Evolutionary conservation across 2,329 filamentous ascomycete species (phyloP), one percentile per base, ranked within the genome.

Genomic region (Fusarium subtropicale): DNA sequence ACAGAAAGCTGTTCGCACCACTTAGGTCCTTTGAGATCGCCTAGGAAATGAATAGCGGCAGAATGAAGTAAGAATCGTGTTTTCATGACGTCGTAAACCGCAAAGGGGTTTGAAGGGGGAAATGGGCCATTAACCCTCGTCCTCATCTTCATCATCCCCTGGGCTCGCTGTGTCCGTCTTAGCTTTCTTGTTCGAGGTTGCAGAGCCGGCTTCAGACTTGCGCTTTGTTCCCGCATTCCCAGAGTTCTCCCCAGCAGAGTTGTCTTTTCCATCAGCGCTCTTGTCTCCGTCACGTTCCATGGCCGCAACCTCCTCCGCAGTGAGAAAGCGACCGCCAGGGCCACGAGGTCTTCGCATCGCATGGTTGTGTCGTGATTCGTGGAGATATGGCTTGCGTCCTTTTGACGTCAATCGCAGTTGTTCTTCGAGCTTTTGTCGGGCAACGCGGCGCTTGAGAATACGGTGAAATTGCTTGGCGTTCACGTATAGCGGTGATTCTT

Each of bases 401-500:
- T 99, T 99, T 12, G 92, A 97, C 0, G 96, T 98, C 60, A 98
- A 83, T 42, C 96, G 89, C 44, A 99, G 82, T 56, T 94, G 92
- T 79, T 99, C 96, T 79, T 99, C 96, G 18, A 99, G 85, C 78
- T 93, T 93, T 80, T 98, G 96, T 34, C 96, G 88, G 9, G 96
- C 96, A 68, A 98, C 93, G 62, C 96, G 89, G 60, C 96, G 88
- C 84, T 99, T 98, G 56, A 99, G 82, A 50, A 99, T 99, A 28
- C 96, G 92, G 78, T 99, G 96, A 74, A 99, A 99, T 76, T 99
- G 96, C 79, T 99, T 99, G 7, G 96, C 96, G 75, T 99, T 99
- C 76, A 99, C 96, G 74, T 99, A 99, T 1, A 99, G 84, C 0
- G 96, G 96, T 1, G 95, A 95, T 77, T 99, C 96, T 78, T 98